Evolutionary conservation across 129 eudicot species (phyloP).

Genomic region (Mikania micrantha): DNA sequence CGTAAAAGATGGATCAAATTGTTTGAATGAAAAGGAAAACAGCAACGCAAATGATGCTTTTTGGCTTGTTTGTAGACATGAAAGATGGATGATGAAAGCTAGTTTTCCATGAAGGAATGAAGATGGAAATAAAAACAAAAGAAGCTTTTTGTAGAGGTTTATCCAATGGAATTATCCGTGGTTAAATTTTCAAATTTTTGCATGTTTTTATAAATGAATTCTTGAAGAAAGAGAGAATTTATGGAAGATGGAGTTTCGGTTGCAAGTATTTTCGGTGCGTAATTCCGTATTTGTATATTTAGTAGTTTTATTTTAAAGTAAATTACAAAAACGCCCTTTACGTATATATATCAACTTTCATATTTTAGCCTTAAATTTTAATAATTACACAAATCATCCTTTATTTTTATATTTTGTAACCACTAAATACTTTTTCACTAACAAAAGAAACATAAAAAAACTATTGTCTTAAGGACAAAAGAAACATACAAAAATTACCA

Average conservation of each 20-base stretch:
- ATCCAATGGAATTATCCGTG: constrained; percentile 9
- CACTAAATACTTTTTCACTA: too few species aligned
- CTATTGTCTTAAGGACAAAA: too few species aligned
- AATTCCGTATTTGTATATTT: constrained; percentile 10
- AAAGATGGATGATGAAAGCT: constrained; percentile 10
- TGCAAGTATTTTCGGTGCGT: constrained; percentile 15
- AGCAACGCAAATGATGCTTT: constrained; percentile 7
- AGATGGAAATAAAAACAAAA: constrained; percentile 28
- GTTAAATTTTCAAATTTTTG: background rate
- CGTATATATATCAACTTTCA: too few species aligned
- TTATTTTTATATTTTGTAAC: too few species aligned
- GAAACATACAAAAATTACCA: too few species aligned
- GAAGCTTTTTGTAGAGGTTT: constrained; percentile 20
- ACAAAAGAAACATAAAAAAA: too few species aligned
- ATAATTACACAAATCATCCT: too few species aligned
- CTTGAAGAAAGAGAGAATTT: constrained; percentile 4
- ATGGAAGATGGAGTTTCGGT: constrained; percentile 14
- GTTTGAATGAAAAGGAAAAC: background rate
- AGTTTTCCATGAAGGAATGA: background rate
- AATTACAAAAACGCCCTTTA: too few species aligned
- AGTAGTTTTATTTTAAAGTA: too few species aligned
- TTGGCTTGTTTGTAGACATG: constrained; percentile 13
- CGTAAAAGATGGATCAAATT: too few species aligned
- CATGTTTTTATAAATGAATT: background rate
- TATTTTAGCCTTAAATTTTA: too few species aligned